Evolutionary conservation across 352 stramenopile genomes (phyloP).

Genomic region (Globisporangium paroecandrum): DNA sequence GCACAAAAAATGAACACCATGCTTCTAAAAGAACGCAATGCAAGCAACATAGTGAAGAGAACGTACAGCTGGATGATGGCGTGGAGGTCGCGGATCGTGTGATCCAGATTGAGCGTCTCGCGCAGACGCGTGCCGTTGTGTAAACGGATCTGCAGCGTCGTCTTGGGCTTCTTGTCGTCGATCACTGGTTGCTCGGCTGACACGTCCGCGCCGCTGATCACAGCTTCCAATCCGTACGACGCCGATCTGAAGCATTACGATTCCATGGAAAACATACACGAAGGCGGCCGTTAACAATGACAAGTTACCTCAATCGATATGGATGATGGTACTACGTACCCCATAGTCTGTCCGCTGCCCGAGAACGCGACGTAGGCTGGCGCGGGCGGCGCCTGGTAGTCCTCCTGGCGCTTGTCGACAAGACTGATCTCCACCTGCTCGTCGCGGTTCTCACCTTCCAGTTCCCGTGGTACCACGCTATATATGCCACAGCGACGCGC

Average conservation of each 20-base stretch:
- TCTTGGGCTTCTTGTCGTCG: slow-evolving; percentile 84
- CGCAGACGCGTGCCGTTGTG: slow-evolving; percentile 77
- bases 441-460: slow-evolving; percentile 64
- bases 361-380: slow-evolving; percentile 87
- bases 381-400: slow-evolving; percentile 63
- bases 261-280: too few species aligned
- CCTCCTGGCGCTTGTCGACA: slow-evolving; percentile 83
- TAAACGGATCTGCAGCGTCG: slow-evolving; percentile 86
- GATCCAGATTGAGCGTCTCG: slow-evolving; percentile 84
- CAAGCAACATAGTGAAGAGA: neutral
- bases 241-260: slow-evolving; percentile 25
- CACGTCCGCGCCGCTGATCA: slow-evolving; percentile 39
- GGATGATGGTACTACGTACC: slow-evolving; percentile 19
- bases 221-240: slow-evolving; percentile 38
- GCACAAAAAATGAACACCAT: neutral
- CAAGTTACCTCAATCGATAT: neutral
- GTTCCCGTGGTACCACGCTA: slow-evolving; percentile 67
- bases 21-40: too few species aligned
- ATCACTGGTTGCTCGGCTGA: slow-evolving; percentile 54
- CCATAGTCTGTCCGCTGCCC: slow-evolving; percentile 80
- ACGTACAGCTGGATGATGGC: slow-evolving; percentile 80
- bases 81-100: slow-evolving; percentile 87
- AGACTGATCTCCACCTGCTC: slow-evolving; percentile 80
- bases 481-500: neutral
- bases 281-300: neutral